phyloP scores from a whole-genome alignment of 176 grass and related monocot species.

The Cenchrus purpureus region DNA sequence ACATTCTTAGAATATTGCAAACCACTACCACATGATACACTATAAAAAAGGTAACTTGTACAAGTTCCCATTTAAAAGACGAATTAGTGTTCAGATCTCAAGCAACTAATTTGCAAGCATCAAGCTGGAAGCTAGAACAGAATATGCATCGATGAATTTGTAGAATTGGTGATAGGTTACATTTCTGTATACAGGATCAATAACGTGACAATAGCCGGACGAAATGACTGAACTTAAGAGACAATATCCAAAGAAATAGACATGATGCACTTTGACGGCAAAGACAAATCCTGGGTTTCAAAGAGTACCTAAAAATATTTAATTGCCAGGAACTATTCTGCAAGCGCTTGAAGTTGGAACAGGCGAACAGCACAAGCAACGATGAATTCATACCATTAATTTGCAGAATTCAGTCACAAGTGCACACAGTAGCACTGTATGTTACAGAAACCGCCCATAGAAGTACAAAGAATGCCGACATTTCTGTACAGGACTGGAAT shows the following conservation, averaged over 20 bases:
- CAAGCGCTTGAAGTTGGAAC: not conserved
- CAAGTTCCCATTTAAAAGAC: too few relatives aligned
- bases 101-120: not conserved
- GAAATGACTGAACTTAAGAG: too few relatives aligned
- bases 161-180: not conserved
- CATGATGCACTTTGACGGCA: not conserved
- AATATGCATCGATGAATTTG: not conserved
- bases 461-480: constrained; percentile 40
- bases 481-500: constrained; percentile 44
- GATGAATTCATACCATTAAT: not conserved
- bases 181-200: too few relatives aligned
- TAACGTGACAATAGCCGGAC: too few relatives aligned
- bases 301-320: not conserved
- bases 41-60: not conserved
- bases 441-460: constrained; percentile 7
- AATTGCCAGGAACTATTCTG: not conserved
- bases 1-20: too few relatives aligned
- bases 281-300: not conserved
- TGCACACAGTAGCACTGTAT: not conserved
- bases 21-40: too few relatives aligned
- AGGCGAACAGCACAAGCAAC: not conserved
- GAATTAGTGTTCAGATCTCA: too few relatives aligned
- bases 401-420: not conserved
- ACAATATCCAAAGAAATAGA: not conserved
- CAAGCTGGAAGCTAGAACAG: not conserved